phyloP scores from a whole-genome alignment of 1,284 basidiomycete species.

The Apiotrichum montevideense region DNA sequence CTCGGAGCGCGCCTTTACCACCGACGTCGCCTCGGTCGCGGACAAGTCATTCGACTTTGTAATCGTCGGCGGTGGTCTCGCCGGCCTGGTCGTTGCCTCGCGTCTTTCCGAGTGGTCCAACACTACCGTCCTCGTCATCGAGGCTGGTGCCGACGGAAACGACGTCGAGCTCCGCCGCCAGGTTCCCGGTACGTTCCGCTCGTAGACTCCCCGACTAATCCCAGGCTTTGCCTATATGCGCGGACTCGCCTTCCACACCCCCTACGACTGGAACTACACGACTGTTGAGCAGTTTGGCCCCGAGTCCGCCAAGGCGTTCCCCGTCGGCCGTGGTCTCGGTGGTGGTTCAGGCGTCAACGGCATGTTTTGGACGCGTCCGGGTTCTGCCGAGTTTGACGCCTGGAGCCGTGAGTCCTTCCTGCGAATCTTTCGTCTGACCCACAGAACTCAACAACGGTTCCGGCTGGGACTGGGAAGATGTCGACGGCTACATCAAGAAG shows the following conservation, averaged over 20 bases:
- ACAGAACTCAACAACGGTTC: conserved; percentile 13
- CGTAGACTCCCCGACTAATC: no score
- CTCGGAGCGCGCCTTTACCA: conserved; percentile 20
- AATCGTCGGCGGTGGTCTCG: conserved; percentile 57
- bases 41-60: conserved; percentile 43
- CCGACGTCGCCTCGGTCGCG: conserved; percentile 25
- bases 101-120: conserved; percentile 63
- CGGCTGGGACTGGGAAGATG: conserved; percentile 41
- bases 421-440: conserved; percentile 2
- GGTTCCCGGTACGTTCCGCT: conserved; percentile 45
- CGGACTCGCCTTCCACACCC: conserved; percentile 41
- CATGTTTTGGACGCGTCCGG: conserved; percentile 54
- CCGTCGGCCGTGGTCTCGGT: conserved; percentile 62
- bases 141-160: conserved; percentile 61
- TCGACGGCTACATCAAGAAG: conserved; percentile 31
- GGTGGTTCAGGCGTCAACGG: conserved; percentile 66
- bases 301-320: conserved; percentile 48
- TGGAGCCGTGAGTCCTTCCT: conserved; percentile 26
- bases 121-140: conserved; percentile 63
- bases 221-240: conserved; percentile 38
- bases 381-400: conserved; percentile 45
- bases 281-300: conserved; percentile 52
- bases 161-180: conserved; percentile 48
- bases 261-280: conserved; percentile 60
- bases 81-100: conserved; percentile 64